These are phyloP conservation scores for Aureobasidium namibiae DNA, from an alignment of 2,329 filamentous ascomycete genomes.

Conservation along the genomic window DNA sequence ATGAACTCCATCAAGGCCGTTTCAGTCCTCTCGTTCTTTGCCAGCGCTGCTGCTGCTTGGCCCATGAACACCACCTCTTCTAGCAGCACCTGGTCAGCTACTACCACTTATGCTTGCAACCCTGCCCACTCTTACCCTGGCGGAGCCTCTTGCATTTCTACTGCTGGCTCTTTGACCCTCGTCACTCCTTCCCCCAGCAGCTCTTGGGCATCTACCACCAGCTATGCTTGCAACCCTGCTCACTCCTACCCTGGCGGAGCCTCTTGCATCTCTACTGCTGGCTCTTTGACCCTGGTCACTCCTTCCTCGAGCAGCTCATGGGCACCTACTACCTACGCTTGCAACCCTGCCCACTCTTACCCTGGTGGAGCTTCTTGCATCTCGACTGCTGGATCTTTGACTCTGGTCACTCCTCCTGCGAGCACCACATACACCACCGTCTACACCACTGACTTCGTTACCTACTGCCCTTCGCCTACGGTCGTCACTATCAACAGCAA, in stretches of 20 bases:
- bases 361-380: not conserved
- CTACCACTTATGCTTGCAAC: slow-evolving; percentile 17
- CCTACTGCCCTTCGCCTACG: slow-evolving; percentile 19
- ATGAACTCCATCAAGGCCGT: slow-evolving; percentile 10
- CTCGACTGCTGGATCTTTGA: slow-evolving; percentile 15
- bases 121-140: slow-evolving; percentile 17
- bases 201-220: slow-evolving; percentile 17
- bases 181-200: not conserved
- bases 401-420: slow-evolving; percentile 15
- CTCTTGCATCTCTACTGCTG: slow-evolving; percentile 8
- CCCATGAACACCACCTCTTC: not conserved
- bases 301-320: too few species aligned
- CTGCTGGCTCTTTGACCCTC: slow-evolving; percentile 12
- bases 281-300: slow-evolving; percentile 10
- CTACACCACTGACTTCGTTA: slow-evolving; percentile 15
- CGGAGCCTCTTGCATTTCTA: slow-evolving; percentile 11
- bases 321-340: slow-evolving; percentile 13
- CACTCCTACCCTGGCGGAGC: not conserved
- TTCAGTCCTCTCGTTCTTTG: not conserved
- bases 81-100: too few species aligned
- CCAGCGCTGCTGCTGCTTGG: not conserved
- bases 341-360: not conserved
- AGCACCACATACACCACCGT: not conserved
- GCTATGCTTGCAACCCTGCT: slow-evolving; percentile 11
- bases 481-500: slow-evolving; percentile 3